Conservation (phyloP, 768 basidiomycete genomes). For the Mycena metata region DNA sequence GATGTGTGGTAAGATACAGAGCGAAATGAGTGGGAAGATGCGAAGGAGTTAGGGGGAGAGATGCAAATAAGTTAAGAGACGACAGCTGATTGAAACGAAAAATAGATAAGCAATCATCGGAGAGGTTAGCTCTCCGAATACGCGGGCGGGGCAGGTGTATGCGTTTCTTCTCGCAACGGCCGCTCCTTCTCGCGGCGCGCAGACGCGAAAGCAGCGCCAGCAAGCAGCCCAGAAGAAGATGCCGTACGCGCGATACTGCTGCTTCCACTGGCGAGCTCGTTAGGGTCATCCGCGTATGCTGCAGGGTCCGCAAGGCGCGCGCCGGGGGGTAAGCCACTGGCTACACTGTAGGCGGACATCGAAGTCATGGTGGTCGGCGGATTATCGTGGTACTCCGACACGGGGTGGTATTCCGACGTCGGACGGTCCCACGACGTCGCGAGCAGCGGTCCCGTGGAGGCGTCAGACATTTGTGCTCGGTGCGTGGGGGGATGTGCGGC, state of each 20-base stretch:
- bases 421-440: neutral
- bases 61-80: too few species aligned
- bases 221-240: neutral
- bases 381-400: constrained; percentile 6
- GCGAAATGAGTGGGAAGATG: too few species aligned
- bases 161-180: constrained; percentile 11
- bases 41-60: too few species aligned
- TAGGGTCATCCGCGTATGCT: constrained; percentile 3
- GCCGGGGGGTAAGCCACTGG: constrained; percentile 5
- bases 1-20: too few species aligned
- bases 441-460: constrained; percentile 20
- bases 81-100: too few species aligned
- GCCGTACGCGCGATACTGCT: constrained; percentile 1
- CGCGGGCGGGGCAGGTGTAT: constrained; percentile 28
- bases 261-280: constrained; percentile 16
- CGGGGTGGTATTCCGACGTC: neutral
- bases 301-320: neutral
- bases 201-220: neutral
- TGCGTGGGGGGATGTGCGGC: neutral
- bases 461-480: too few species aligned
- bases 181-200: constrained; percentile 10
- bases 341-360: neutral
- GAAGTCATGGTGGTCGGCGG: neutral
- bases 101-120: too few species aligned
- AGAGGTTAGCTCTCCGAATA: constrained; percentile 21